Evolutionary conservation across 768 basidiomycete species (phyloP).

Genomic region (Mrakia frigida): DNA sequence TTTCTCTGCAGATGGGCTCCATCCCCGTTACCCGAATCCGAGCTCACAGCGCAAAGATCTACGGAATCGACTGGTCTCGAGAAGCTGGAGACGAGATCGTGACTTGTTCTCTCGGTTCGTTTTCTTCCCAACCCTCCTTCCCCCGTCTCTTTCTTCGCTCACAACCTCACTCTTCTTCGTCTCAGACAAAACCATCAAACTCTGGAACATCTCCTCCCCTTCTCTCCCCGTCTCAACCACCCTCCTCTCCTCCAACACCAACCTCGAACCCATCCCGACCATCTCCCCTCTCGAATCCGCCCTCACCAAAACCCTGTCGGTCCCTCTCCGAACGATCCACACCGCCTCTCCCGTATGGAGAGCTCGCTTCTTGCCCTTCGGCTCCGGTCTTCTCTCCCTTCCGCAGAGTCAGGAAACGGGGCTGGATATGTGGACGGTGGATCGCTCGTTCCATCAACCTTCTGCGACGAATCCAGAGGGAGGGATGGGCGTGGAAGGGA

Average conservation of each 20-base stretch:
- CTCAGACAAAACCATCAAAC: constrained; percentile 80
- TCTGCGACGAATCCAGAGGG: too few relatives aligned
- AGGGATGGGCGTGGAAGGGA: too few relatives aligned
- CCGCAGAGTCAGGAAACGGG: constrained; percentile 81
- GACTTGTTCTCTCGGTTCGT: constrained; percentile 70
- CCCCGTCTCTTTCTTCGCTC: neutral
- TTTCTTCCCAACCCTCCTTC: too few relatives aligned
- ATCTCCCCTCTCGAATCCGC: constrained; percentile 15
- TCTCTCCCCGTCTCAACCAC: constrained; percentile 37
- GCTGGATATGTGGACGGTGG: constrained; percentile 71
- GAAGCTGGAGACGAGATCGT: constrained; percentile 68
- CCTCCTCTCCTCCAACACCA: constrained; percentile 40
- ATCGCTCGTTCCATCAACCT: constrained; percentile 33
- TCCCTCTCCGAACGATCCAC: constrained; percentile 46
- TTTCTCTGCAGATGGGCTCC: constrained; percentile 67
- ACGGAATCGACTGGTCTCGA: constrained; percentile 96
- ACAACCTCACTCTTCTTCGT: neutral
- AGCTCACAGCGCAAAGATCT: constrained; percentile 87
- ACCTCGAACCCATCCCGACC: constrained; percentile 34
- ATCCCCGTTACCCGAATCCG: constrained; percentile 67
- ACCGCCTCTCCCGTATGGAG: constrained; percentile 92
- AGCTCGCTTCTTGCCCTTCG: constrained; percentile 86
- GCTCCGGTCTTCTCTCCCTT: constrained; percentile 74
- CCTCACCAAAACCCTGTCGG: constrained; percentile 6
- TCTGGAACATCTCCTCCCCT: constrained; percentile 52